These are phyloP conservation scores for Oryza australiensis DNA, from an alignment of 176 grass and related monocot genomes.

Conservation along the genomic window DNA sequence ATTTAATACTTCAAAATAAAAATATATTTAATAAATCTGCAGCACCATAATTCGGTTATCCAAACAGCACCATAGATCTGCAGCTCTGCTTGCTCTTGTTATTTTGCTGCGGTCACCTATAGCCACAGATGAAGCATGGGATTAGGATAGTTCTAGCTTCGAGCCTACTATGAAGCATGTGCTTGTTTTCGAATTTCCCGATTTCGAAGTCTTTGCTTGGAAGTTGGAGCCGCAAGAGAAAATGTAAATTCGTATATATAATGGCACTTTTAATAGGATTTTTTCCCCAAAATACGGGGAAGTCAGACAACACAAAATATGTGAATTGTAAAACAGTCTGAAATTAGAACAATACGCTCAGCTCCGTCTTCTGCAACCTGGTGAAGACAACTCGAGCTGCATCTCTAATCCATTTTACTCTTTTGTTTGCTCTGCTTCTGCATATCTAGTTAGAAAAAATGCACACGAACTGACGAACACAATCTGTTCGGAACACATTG, in stretches of 20 bases:
- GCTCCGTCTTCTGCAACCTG: background rate
- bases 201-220: no score
- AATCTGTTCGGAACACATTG: background rate
- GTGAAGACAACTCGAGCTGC: background rate
- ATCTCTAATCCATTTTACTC: background rate
- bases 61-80: no score
- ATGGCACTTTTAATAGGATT: no score
- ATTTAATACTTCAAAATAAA: no score
- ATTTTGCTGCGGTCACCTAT: background rate
- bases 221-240: no score
- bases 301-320: background rate
- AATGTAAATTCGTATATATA: no score
- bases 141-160: no score
- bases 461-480: background rate
- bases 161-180: no score
- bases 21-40: no score
- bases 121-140: slow-evolving; percentile 9
- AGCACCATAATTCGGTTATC: no score
- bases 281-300: background rate
- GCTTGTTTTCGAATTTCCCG: no score
- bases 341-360: background rate
- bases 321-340: background rate
- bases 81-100: slow-evolving; percentile 15
- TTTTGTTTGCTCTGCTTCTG: background rate
- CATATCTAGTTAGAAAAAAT: background rate